Percentiles rank a stretch among this genome's conserved stretches.
phyloP scores from a whole-genome alignment of 148 eudicot species.

The Camellia japonica region DNA sequence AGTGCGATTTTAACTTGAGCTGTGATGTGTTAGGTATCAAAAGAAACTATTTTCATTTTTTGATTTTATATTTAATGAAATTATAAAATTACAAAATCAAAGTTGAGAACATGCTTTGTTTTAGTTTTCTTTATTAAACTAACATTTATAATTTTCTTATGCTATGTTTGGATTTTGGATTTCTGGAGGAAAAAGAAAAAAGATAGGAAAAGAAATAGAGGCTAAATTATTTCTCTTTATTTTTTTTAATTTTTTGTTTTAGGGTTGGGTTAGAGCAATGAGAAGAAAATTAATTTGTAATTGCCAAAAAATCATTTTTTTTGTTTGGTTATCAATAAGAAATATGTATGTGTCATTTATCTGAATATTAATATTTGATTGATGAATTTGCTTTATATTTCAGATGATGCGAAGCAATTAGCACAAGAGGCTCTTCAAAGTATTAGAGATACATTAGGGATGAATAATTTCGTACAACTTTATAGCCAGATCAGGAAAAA shows the following conservation, averaged over 20 bases:
- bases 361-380: neutral
- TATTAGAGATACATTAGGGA: constrained; percentile 50
- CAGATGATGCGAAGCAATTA: constrained; percentile 72
- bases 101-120: neutral
- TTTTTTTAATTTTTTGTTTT: no score
- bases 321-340: no score
- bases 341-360: neutral
- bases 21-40: no score
- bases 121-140: neutral
- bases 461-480: constrained; percentile 41
- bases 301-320: no score
- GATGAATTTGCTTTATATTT: constrained; percentile 4
- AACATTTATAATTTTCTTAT: neutral
- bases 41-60: neutral
- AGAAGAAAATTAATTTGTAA: no score
- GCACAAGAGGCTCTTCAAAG: constrained; percentile 56
- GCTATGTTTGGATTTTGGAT: no score
- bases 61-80: neutral
- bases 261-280: no score
- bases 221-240: no score
- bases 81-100: neutral
- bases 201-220: no score
- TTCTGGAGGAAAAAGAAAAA: no score
- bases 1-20: no score
- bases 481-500: constrained; percentile 53